Conservation (phyloP, 2,329 filamentous ascomycete species). For the Falciphora oryzae region DNA sequence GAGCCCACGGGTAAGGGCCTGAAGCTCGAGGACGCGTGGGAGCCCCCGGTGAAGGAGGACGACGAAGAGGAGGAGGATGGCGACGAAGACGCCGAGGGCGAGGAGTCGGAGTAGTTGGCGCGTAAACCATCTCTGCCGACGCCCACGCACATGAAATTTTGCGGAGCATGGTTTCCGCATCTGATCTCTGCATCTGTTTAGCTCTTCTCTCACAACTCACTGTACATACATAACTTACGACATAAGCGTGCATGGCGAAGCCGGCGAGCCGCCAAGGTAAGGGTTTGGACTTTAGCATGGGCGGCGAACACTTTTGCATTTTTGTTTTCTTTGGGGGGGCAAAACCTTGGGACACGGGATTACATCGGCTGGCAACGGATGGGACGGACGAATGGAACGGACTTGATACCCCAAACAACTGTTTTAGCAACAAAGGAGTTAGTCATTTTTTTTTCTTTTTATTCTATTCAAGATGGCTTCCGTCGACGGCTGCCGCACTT, state of each 20-base stretch:
- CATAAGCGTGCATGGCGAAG: neutral
- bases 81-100: conserved; percentile 32
- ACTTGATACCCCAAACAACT: neutral
- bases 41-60: conserved; percentile 57
- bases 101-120: conserved; percentile 22
- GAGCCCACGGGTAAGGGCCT: conserved; percentile 63
- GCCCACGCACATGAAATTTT: no score
- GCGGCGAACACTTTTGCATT: neutral
- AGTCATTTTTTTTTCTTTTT: neutral
- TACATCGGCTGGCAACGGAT: neutral
- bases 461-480: no score
- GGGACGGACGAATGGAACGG: neutral
- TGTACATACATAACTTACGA: neutral
- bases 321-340: neutral
- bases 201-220: neutral
- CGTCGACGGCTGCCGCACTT: no score
- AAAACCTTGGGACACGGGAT: neutral
- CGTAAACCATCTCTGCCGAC: no score
- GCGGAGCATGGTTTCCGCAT: no score
- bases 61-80: conserved; percentile 46
- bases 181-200: no score
- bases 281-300: neutral
- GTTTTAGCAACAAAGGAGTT: neutral
- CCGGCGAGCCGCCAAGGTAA: neutral
- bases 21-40: conserved; percentile 78